phyloP scores from a whole-genome alignment of 1,284 basidiomycete genomes.

The Ustilago cynodontis region DNA sequence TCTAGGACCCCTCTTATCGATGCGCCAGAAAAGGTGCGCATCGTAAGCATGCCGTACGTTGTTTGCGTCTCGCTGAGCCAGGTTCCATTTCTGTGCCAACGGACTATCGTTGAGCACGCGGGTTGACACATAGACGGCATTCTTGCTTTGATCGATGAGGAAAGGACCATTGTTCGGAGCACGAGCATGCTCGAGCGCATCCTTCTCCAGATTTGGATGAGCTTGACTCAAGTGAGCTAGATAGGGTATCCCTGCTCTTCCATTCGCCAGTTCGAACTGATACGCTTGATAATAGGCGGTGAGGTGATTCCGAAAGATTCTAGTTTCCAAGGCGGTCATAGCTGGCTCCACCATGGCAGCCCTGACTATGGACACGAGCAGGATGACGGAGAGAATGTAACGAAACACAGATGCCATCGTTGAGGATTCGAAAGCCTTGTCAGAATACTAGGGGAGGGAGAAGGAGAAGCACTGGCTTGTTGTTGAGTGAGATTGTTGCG shows the following conservation, averaged over 20 bases:
- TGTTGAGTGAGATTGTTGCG: too few relatives aligned
- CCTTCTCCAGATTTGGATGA: conserved; percentile 2
- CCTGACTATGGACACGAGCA: neutral
- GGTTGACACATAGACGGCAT: conserved; percentile 5
- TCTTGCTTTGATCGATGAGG: neutral
- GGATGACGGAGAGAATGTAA: neutral
- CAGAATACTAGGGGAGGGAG: too few relatives aligned
- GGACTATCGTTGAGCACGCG: neutral
- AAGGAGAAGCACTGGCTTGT: too few relatives aligned
- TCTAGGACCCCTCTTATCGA: neutral
- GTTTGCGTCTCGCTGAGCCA: neutral
- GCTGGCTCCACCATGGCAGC: neutral
- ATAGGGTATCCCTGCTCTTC: neutral
- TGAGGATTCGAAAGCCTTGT: too few relatives aligned
- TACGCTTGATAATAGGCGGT: neutral
- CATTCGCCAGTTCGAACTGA: neutral
- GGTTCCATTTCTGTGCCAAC: neutral
- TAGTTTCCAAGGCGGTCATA: neutral
- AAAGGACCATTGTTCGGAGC: neutral
- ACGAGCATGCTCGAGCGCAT: neutral
- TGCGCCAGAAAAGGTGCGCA: neutral
- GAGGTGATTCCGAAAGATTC: neutral
- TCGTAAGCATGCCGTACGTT: neutral
- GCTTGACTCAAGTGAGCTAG: neutral
- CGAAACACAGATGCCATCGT: neutral